Evolutionary conservation across 495 filamentous ascomycete species (phyloP).

Genomic region (Neurospora tetraspora): DNA sequence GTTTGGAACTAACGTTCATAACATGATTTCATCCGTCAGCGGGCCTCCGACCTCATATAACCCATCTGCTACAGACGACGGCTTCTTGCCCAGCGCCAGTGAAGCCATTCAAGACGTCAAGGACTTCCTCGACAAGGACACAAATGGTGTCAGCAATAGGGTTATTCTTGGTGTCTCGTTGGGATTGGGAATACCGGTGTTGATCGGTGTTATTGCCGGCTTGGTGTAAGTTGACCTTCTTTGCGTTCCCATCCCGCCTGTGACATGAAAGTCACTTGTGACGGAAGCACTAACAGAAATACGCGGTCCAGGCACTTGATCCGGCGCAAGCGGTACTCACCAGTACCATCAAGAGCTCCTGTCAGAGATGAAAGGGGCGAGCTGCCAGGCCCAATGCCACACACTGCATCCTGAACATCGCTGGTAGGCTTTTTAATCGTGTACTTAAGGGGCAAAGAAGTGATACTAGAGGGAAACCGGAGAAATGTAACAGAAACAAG

Average conservation of each 20-base stretch:
- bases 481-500: background rate
- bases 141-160: background rate
- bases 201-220: background rate
- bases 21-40: background rate
- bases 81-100: background rate
- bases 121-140: background rate
- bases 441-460: background rate
- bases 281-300: background rate
- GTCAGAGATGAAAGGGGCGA: background rate
- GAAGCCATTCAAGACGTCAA: background rate
- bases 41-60: constrained; percentile 4
- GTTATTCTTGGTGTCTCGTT: background rate
- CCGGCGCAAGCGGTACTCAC: background rate
- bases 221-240: background rate
- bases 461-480: background rate
- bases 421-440: background rate
- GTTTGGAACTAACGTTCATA: background rate
- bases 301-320: background rate
- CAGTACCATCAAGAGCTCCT: background rate
- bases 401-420: background rate
- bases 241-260: background rate
- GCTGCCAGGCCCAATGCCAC: background rate
- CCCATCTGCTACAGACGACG: background rate
- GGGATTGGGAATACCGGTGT: background rate
- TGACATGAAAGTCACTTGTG: background rate